A percentile compares a stretch with the other conserved stretches of the same genome.
Conservation (phyloP, 345 rosid species). For the Melaleuca alternifolia region DNA sequence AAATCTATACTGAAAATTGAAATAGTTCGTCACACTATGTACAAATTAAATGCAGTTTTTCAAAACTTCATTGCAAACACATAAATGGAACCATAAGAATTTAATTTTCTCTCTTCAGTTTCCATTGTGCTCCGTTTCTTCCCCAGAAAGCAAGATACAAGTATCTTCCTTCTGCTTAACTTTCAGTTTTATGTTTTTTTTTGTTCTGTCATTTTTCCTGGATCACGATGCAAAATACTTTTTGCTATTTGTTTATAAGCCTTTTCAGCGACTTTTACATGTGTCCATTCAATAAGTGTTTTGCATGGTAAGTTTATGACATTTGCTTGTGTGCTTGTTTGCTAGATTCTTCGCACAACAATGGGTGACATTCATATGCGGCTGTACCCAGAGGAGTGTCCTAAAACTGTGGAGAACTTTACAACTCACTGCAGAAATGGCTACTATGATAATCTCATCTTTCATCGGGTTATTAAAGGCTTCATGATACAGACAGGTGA, state of each 20-base stretch:
- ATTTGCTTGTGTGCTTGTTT: neutral
- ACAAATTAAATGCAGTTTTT: neutral
- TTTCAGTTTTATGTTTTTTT: neutral
- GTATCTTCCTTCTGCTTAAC: neutral
- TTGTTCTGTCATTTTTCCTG: neutral
- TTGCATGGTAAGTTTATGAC: neutral
- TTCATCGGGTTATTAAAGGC: conserved; percentile 93
- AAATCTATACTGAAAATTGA: neutral
- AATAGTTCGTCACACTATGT: neutral
- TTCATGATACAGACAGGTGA: conserved; percentile 99
- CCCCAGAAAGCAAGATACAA: neutral
- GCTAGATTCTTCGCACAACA: conserved; percentile 78
- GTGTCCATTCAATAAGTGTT: neutral
- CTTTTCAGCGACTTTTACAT: neutral
- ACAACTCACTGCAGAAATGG: conserved; percentile 94
- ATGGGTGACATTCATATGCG: conserved; percentile 90
- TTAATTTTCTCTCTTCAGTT: neutral
- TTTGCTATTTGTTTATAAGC: neutral
- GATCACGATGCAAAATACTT: neutral
- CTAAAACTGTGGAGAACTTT: conserved; percentile 97
- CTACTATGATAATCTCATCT: conserved; percentile 90
- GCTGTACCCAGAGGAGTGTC: conserved; percentile 98
- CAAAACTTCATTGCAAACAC: neutral
- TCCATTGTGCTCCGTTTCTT: neutral
- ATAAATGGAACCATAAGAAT: neutral